A percentile compares a stretch with the other conserved stretches of the same genome.
Evolutionary conservation across 1,284 basidiomycete species (phyloP).

Genomic region (Ustilago sp.): DNA sequence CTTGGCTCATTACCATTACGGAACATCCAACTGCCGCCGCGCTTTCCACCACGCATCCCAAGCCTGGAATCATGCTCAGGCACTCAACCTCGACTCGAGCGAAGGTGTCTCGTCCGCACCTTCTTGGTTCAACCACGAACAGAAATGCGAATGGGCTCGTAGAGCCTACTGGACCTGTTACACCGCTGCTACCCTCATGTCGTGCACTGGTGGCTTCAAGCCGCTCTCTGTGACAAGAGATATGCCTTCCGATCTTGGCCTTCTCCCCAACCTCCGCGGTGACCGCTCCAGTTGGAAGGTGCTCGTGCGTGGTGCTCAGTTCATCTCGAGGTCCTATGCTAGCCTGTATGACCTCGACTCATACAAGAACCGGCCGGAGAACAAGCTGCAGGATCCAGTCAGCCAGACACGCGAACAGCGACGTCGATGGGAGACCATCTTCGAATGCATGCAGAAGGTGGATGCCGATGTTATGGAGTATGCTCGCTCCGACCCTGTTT

Average conservation of each 20-base stretch:
- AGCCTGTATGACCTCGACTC: slow-evolving; percentile 57
- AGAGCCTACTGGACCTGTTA: slow-evolving; percentile 58
- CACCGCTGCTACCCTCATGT: slow-evolving; percentile 58
- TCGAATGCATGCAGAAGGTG: slow-evolving; percentile 56
- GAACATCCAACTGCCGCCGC: slow-evolving; percentile 44
- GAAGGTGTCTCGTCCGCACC: slow-evolving; percentile 21
- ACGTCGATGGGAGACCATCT: slow-evolving; percentile 50
- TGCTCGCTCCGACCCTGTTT: slow-evolving; percentile 50
- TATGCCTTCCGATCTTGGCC: slow-evolving; percentile 50
- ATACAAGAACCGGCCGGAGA: slow-evolving; percentile 45
- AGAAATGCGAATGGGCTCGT: slow-evolving; percentile 62
- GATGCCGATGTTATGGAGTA: slow-evolving; percentile 61
- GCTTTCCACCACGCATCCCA: slow-evolving; percentile 57
- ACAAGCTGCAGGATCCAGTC: slow-evolving; percentile 27
- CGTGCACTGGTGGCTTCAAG: slow-evolving; percentile 60
- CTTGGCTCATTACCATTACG: slow-evolving; percentile 61
- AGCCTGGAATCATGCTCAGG: slow-evolving; percentile 58
- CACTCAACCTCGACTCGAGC: slow-evolving; percentile 44
- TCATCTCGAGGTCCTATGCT: slow-evolving; percentile 55
- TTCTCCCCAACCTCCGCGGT: slow-evolving; percentile 47
- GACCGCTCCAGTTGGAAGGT: slow-evolving; percentile 59
- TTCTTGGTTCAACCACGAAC: slow-evolving; percentile 53
- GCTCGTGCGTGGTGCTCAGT: slow-evolving; percentile 58
- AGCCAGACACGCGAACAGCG: slow-evolving; percentile 37
- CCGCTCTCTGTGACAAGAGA: slow-evolving; percentile 48